phyloP scores from a whole-genome alignment of 495 filamentous ascomycete species.

The Letharia columbiana region DNA sequence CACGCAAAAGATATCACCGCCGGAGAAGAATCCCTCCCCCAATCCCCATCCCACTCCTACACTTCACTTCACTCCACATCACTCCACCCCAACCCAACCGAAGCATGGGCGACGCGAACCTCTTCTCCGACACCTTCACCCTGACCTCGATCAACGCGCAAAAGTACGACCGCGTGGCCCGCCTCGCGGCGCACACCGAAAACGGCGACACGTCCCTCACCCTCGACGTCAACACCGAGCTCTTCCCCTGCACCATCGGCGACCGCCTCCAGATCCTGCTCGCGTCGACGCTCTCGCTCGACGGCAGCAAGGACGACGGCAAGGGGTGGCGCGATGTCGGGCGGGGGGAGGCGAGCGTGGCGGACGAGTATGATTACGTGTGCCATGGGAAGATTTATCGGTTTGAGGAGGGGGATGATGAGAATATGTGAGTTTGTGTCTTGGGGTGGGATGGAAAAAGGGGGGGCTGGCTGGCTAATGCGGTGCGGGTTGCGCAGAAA shows the following conservation, averaged over 20 bases:
- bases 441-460: not conserved
- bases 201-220: slow-evolving; percentile 65
- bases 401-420: slow-evolving; percentile 79
- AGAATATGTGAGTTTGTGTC: slow-evolving; percentile 63
- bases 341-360: slow-evolving; percentile 66
- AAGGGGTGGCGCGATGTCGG: slow-evolving; percentile 77
- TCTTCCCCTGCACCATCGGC: slow-evolving; percentile 66
- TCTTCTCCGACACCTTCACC: slow-evolving; percentile 88
- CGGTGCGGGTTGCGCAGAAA: slow-evolving; percentile 48
- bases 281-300: slow-evolving; percentile 74
- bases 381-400: slow-evolving; percentile 97
- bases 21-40: no score
- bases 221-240: slow-evolving; percentile 89
- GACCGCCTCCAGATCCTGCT: slow-evolving; percentile 72
- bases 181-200: slow-evolving; percentile 61
- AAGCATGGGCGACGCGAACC: slow-evolving; percentile 65
- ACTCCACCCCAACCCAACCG: not conserved
- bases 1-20: no score
- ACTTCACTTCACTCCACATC: not conserved
- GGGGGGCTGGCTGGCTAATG: slow-evolving; percentile 12
- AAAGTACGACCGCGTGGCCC: slow-evolving; percentile 93
- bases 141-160: slow-evolving; percentile 65
- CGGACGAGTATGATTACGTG: slow-evolving; percentile 93
- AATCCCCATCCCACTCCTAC: no score
- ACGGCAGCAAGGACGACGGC: slow-evolving; percentile 63